Evolutionary conservation across 371 early-diverging fungal species (phyloP).

Genomic region (Blakeslea trispora): DNA sequence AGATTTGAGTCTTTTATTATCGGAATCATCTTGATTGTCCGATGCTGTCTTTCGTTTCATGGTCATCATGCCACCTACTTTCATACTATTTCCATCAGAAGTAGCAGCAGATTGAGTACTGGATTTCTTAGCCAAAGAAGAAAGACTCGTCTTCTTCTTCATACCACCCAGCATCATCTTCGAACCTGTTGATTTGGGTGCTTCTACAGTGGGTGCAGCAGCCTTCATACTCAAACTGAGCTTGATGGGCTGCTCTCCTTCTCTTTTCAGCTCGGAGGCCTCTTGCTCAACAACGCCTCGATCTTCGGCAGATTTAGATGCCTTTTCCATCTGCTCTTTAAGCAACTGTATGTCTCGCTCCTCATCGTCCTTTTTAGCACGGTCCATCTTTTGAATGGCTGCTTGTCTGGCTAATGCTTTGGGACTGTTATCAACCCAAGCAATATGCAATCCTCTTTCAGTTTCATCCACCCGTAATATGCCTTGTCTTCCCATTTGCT

Average conservation of each 20-base stretch:
- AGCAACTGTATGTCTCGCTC: slow-evolving; percentile 78
- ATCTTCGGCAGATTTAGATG: slow-evolving; percentile 55
- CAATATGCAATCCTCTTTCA: slow-evolving; percentile 86
- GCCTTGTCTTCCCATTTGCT: slow-evolving; percentile 83
- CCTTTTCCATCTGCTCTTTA: slow-evolving; percentile 81
- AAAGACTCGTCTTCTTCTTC: slow-evolving; percentile 29
- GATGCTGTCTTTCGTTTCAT: slow-evolving; percentile 12
- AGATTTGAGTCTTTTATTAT: no score
- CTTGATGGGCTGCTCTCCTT: slow-evolving; percentile 41
- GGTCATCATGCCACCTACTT: slow-evolving; percentile 19
- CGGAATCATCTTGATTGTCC: slow-evolving; percentile 1
- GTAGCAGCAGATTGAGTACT: background rate
- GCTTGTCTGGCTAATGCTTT: slow-evolving; percentile 81
- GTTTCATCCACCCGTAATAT: slow-evolving; percentile 88
- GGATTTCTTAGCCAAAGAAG: slow-evolving; percentile 31
- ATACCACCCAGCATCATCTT: slow-evolving; percentile 49
- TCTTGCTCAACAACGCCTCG: slow-evolving; percentile 37
- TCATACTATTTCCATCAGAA: slow-evolving; percentile 1
- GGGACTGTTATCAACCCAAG: slow-evolving; percentile 92
- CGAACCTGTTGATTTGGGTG: slow-evolving; percentile 21
- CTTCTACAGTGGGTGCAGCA: slow-evolving; percentile 12
- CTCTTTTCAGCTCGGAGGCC: slow-evolving; percentile 71
- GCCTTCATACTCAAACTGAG: slow-evolving; percentile 38
- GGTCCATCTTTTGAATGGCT: slow-evolving; percentile 82
- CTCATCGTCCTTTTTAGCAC: slow-evolving; percentile 80